phyloP scores from a whole-genome alignment of 129 eudicot species.

The Silybum marianum region DNA sequence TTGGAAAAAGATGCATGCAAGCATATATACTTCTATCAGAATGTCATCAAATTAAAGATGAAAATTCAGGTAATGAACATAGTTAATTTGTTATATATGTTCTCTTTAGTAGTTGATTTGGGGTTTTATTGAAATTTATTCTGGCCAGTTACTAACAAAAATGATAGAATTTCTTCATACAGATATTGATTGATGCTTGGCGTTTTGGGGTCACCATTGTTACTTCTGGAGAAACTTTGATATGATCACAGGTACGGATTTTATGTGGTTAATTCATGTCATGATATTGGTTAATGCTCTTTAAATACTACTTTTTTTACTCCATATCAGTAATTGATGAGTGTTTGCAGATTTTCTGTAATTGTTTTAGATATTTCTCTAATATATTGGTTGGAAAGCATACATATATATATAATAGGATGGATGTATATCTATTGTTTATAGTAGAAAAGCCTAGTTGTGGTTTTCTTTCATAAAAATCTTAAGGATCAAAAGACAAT shows the following conservation, averaged over 20 bases:
- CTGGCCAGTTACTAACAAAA: neutral
- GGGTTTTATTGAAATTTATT: conserved; percentile 5
- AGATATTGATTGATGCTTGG: neutral
- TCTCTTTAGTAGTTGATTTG: conserved; percentile 1
- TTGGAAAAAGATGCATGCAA: conserved; percentile 23
- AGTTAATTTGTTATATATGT: neutral
- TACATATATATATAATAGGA: neutral
- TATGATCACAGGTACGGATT: conserved; percentile 1
- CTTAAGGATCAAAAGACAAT: conserved; percentile 5
- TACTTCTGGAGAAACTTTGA: conserved; percentile 12
- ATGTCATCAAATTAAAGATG: conserved; percentile 19
- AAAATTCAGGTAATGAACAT: conserved; percentile 5
- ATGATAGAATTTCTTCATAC: neutral
- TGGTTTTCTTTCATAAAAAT: neutral
- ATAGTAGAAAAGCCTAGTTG: neutral
- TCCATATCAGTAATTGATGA: neutral
- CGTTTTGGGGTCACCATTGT: neutral
- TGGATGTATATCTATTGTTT: neutral
- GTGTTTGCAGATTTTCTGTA: neutral
- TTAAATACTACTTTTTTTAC: neutral
- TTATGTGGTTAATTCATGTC: conserved; percentile 12
- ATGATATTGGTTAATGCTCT: neutral
- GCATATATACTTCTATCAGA: neutral
- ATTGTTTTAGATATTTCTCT: neutral
- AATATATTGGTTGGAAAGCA: neutral